Base-by-base conservation (phyloP, 2,329 filamentous ascomycete species). In the Fusarium tjaetaba region DNA sequence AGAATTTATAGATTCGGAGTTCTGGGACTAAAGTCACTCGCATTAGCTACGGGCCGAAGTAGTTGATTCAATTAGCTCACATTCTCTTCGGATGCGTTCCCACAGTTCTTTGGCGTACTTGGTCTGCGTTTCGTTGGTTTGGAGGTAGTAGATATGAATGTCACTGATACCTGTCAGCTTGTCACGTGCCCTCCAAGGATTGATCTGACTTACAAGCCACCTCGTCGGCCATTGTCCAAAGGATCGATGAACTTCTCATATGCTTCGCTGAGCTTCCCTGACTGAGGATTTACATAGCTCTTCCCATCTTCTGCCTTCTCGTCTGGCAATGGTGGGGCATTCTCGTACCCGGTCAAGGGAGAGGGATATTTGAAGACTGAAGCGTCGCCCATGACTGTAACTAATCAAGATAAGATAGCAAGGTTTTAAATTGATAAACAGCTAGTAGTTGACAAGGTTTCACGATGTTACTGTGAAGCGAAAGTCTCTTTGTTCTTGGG, bases 71-170 rank as follows among this genome's bases (percentile, higher is more conserved):
- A 16, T 36, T 6, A 36, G 8, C 34, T 18, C 11, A 45, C 42
- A 45, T 84, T 97, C 94, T 68, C 91, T 87, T 55, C 94, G 86
- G 73, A 97, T 93, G 16, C 94, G 88, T 79, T 95, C 90, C 88
- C 92, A 94, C 0, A 97, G 86, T 49, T 92, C 91, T 34, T 83
- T 86, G 1, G 94, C 94, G 78, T 92, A 96, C 41, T 88, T 85
- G 0, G 82, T 81, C 79, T 97, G 93, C 11, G 86, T 83, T 2
- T 87, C 80, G 69, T 92, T 92, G 49, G 84, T 86, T 78, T 91
- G 89, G 72, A 91, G 89, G 81, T 94, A 94, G 83, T 97, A 97
- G 76, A 97, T 91, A 81, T 97, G 95, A 22, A 97, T 83, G 79
- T 97, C 95, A 74, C 88, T 91, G 20, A 8, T 10, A 6, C 9